These are phyloP conservation scores for Aspergillus sp. DNA, from an alignment of 2,329 filamentous ascomycete species.

Conservation along the genomic window DNA sequence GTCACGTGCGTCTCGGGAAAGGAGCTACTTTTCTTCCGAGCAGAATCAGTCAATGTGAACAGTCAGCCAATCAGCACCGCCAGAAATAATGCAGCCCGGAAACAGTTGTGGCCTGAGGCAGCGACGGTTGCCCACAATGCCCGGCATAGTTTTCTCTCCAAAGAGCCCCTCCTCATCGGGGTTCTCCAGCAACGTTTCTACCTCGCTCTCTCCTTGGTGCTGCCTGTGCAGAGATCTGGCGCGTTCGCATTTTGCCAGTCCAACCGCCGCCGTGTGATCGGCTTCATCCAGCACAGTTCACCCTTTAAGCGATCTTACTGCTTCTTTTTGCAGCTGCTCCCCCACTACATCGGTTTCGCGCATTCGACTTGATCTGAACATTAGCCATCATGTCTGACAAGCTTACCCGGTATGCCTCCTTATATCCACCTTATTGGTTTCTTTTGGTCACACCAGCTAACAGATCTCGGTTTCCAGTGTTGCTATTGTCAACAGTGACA, in stretches of 20 bases:
- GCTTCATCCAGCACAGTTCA: slow-evolving; percentile 8
- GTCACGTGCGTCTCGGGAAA: slow-evolving; percentile 19
- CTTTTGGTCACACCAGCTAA: slow-evolving; percentile 19
- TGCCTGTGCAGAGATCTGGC: slow-evolving; percentile 21
- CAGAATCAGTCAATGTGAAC: slow-evolving; percentile 6
- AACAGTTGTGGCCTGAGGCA: slow-evolving; percentile 22
- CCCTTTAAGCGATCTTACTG: slow-evolving; percentile 6
- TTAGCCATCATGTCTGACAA: slow-evolving; percentile 77
- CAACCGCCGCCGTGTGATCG: slow-evolving; percentile 19
- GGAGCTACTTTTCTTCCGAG: slow-evolving; percentile 17
- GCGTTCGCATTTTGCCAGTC: slow-evolving; percentile 18
- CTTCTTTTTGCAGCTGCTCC: slow-evolving; percentile 12
- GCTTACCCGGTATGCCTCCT: slow-evolving; percentile 77
- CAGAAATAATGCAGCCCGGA: slow-evolving; percentile 23
- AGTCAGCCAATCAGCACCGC: slow-evolving; percentile 21
- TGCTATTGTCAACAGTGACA: slow-evolving; percentile 98
- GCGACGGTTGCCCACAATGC: slow-evolving; percentile 26
- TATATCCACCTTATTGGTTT: neutral
- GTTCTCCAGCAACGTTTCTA: slow-evolving; percentile 19
- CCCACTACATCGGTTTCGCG: slow-evolving; percentile 9
- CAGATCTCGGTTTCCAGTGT: slow-evolving; percentile 63
- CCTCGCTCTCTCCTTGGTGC: slow-evolving; percentile 17
- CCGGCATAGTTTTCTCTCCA: slow-evolving; percentile 27
- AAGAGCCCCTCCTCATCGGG: slow-evolving; percentile 26
- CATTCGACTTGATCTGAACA: slow-evolving; percentile 15